A percentile compares a stretch with the other conserved stretches of the same genome.
Conservation (phyloP, 257 asterid genomes). For the Parsonsia alboflavescens region DNA sequence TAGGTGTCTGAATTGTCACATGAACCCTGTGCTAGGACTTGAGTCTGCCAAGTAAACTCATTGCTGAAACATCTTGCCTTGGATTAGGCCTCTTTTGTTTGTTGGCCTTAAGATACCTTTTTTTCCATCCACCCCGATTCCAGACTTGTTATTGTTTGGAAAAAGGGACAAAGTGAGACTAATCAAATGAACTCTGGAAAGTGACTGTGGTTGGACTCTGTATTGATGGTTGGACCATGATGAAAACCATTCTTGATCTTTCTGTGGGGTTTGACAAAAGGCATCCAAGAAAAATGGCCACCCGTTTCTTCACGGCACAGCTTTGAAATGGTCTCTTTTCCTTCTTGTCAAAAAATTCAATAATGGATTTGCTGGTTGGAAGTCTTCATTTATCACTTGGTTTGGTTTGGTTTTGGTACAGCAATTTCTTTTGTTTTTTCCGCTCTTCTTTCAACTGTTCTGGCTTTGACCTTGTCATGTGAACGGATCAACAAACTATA, state of each 20-base stretch:
- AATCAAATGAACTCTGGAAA: no score
- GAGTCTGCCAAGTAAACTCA: no score
- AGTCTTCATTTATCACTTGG: neutral
- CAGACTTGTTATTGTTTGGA: no score
- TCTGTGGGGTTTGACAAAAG: neutral
- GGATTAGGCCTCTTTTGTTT: no score
- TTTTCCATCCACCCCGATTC: no score
- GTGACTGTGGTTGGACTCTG: neutral
- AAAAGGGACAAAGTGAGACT: no score
- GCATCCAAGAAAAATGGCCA: neutral
- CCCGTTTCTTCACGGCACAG: constrained; percentile 13
- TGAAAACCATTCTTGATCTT: neutral
- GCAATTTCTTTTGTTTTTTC: neutral
- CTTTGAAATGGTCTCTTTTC: neutral
- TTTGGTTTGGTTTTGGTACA: neutral
- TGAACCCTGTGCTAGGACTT: no score
- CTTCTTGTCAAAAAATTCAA: neutral
- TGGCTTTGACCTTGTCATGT: neutral
- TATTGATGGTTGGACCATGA: neutral
- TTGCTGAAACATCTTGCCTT: no score
- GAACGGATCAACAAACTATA: neutral
- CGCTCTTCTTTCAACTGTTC: no score
- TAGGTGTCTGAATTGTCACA: no score
- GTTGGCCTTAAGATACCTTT: no score
- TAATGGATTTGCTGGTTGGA: neutral